A percentile compares a stretch with the other conserved stretches of the same genome.
Conservation (phyloP, 1,139 yeast species). For the Yamadazyma songkhlaensis region DNA sequence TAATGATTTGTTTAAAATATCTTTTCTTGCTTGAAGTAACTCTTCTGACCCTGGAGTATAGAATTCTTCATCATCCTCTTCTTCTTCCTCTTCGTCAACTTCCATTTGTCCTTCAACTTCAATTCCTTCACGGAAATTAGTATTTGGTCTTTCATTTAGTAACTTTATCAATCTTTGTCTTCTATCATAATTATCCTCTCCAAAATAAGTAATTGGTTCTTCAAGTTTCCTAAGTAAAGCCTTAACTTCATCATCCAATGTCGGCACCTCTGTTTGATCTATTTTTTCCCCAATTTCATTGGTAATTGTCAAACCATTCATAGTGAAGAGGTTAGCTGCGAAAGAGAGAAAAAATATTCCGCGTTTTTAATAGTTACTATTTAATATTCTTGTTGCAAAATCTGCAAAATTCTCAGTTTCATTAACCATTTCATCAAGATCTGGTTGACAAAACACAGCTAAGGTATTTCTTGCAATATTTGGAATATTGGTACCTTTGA, state of each 20-base stretch:
- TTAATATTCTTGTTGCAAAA: slow-evolving; percentile 40
- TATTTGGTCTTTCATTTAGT: slow-evolving; percentile 16
- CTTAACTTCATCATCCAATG: slow-evolving; percentile 61
- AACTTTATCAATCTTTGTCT: slow-evolving; percentile 49
- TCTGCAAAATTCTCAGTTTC: slow-evolving; percentile 47
- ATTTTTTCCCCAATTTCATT: slow-evolving; percentile 16
- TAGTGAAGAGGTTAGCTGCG: slow-evolving; percentile 3
- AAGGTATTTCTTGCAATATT: slow-evolving; percentile 52
- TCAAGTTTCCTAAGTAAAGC: slow-evolving; percentile 44
- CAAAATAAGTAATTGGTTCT: slow-evolving; percentile 58
- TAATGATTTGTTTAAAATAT: slow-evolving; percentile 53
- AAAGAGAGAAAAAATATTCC: background rate
- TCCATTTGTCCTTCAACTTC: slow-evolving; percentile 48
- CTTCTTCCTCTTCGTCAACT: slow-evolving; percentile 62
- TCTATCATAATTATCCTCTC: slow-evolving; percentile 62
- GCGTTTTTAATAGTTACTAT: slow-evolving; percentile 25
- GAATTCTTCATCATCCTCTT: slow-evolving; percentile 56
- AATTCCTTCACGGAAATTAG: slow-evolving; percentile 2
- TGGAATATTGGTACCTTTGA: slow-evolving; percentile 39
- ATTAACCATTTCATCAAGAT: slow-evolving; percentile 48
- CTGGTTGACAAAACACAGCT: slow-evolving; percentile 67
- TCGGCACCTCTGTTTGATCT: slow-evolving; percentile 34
- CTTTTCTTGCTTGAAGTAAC: slow-evolving; percentile 52
- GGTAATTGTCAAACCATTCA: slow-evolving; percentile 24
- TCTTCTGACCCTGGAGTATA: slow-evolving; percentile 74